These are phyloP conservation scores for Xylaria polymorpha DNA, from an alignment of 2,329 filamentous ascomycete species.

Conservation along the genomic window DNA sequence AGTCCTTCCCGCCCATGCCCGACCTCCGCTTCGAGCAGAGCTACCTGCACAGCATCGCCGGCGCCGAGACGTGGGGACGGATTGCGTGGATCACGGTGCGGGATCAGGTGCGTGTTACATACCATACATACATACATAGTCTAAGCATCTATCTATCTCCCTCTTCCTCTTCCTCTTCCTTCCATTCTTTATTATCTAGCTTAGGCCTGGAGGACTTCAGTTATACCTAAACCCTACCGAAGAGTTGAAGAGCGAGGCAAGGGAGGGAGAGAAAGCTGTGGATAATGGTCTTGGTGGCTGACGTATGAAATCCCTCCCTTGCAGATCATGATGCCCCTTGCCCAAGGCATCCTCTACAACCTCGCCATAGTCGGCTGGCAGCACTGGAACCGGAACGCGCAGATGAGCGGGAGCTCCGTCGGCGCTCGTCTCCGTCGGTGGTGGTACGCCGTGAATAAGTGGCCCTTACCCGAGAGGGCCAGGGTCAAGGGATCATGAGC, in stretches of 20 bases:
- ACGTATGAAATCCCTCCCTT: neutral
- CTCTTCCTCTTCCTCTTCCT: too few species aligned
- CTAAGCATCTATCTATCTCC: neutral
- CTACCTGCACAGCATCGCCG: slow-evolving; percentile 89
- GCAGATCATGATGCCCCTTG: slow-evolving; percentile 84
- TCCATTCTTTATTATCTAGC: neutral
- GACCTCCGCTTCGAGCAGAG: slow-evolving; percentile 98
- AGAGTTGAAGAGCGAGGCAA: neutral
- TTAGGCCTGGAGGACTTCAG: too few species aligned
- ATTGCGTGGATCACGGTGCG: slow-evolving; percentile 85
- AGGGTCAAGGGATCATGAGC: slow-evolving; percentile 20
- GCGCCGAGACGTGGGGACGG: slow-evolving; percentile 81
- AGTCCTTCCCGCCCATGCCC: slow-evolving; percentile 72
- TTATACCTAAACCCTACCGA: neutral
- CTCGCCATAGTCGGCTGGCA: slow-evolving; percentile 88
- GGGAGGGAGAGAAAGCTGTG: neutral
- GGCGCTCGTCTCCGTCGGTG: slow-evolving; percentile 85
- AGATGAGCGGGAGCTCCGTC: slow-evolving; percentile 78
- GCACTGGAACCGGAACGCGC: slow-evolving; percentile 84
- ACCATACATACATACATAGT: neutral
- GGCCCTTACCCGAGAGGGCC: slow-evolving; percentile 69
- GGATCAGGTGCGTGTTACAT: slow-evolving; percentile 75
- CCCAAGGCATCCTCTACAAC: slow-evolving; percentile 91
- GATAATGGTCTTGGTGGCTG: neutral
- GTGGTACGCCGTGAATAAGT: slow-evolving; percentile 97